Conservation (phyloP, 108 stramenopile species). For the Mayamaea pseudoterrestris region DNA sequence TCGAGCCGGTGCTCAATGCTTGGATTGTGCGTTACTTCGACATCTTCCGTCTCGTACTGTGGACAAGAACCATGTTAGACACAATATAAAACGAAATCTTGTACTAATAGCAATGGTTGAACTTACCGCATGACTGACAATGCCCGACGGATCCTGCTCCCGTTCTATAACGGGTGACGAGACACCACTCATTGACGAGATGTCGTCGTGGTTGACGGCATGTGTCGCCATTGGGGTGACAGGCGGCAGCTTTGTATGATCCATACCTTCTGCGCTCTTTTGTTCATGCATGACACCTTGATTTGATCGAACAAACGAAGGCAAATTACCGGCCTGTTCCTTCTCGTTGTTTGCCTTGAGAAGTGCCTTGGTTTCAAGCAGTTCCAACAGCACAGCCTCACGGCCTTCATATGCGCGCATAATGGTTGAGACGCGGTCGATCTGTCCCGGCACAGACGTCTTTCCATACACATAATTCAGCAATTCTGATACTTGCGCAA, state of each 20-base stretch:
- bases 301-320: slow-evolving; percentile 46
- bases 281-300: slow-evolving; percentile 26
- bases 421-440: slow-evolving; percentile 82
- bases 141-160: slow-evolving; percentile 4
- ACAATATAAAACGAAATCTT: too few relatives aligned
- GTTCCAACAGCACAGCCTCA: slow-evolving; percentile 76
- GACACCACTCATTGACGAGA: slow-evolving; percentile 54
- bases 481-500: slow-evolving; percentile 85
- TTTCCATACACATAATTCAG: slow-evolving; percentile 85
- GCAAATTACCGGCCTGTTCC: slow-evolving; percentile 46
- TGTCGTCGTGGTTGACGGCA: slow-evolving; percentile 29
- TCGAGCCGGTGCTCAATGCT: too few relatives aligned
- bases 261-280: slow-evolving; percentile 11
- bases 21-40: too few relatives aligned
- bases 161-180: slow-evolving; percentile 34
- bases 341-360: slow-evolving; percentile 82
- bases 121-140: background rate
- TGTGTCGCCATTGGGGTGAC: slow-evolving; percentile 32
- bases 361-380: slow-evolving; percentile 78
- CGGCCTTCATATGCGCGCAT: slow-evolving; percentile 87
- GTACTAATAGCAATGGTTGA: background rate
- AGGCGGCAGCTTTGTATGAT: slow-evolving; percentile 14
- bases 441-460: slow-evolving; percentile 82
- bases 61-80: background rate
- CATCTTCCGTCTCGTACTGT: too few relatives aligned